Evolutionary conservation across 331 rosid genomes (phyloP).

Genomic region (Arachis monticola): DNA sequence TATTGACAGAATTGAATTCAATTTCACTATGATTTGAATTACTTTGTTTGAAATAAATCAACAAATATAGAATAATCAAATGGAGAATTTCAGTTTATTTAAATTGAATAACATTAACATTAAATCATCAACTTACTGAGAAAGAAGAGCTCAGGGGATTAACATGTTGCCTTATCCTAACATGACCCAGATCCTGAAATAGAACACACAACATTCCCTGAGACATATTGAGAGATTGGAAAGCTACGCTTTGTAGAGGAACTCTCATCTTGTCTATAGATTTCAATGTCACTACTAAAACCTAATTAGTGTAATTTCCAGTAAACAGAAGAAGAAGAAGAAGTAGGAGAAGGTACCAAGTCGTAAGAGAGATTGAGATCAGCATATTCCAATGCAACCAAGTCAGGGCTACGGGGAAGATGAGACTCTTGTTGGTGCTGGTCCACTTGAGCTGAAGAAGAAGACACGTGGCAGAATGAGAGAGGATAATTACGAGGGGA

Average conservation of each 20-base stretch:
- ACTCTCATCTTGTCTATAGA: no score
- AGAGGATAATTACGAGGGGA: neutral
- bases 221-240: neutral
- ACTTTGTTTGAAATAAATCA: no score
- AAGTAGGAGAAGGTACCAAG: constrained; percentile 31
- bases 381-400: constrained; percentile 83
- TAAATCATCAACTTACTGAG: constrained; percentile 58
- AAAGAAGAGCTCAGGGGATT: constrained; percentile 82
- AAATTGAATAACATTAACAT: neutral
- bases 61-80: constrained; percentile 5
- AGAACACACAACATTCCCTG: neutral
- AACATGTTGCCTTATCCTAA: constrained; percentile 93
- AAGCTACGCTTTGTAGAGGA: no score
- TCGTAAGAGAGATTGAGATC: constrained; percentile 79
- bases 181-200: constrained; percentile 77
- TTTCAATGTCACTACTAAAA: no score
- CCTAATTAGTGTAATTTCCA: no score
- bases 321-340: neutral
- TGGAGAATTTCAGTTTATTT: neutral
- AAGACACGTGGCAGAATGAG: constrained; percentile 18
- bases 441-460: constrained; percentile 11
- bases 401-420: constrained; percentile 56
- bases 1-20: neutral
- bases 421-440: neutral
- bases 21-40: no score